A percentile compares a stretch with the other conserved stretches of the same genome.
phyloP scores from a whole-genome alignment of 305 asterid species.

The Fraxinus dipetala region DNA sequence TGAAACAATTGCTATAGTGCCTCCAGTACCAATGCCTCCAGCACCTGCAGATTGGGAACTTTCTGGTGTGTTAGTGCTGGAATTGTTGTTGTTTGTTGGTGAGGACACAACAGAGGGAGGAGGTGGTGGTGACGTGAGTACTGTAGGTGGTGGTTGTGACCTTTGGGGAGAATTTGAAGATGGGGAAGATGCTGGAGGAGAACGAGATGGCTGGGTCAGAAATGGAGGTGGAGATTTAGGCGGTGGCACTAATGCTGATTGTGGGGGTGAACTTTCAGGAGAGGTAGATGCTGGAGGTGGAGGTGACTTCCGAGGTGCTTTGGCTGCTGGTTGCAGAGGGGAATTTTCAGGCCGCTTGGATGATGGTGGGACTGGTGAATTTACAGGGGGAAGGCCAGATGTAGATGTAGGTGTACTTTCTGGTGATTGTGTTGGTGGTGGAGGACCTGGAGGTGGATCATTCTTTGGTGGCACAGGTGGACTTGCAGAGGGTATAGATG shows the following conservation, averaged over 20 bases:
- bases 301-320: conserved; percentile 30
- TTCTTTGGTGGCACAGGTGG: conserved; percentile 22
- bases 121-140: conserved; percentile 30
- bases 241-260: conserved; percentile 29
- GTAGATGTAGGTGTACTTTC: conserved; percentile 32
- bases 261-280: conserved; percentile 41
- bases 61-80: conserved; percentile 31
- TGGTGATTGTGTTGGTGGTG: conserved; percentile 32
- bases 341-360: conserved; percentile 30
- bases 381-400: background rate
- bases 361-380: conserved; percentile 20
- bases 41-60: conserved; percentile 31
- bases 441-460: conserved; percentile 32
- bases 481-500: conserved; percentile 10
- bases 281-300: conserved; percentile 29
- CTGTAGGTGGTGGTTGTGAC: conserved; percentile 25
- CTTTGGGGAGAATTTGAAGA: conserved; percentile 26
- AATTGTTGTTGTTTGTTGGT: conserved; percentile 29
- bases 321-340: conserved; percentile 29
- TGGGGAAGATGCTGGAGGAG: conserved; percentile 39
- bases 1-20: conserved; percentile 39
- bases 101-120: conserved; percentile 30
- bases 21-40: conserved; percentile 45
- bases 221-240: conserved; percentile 32
- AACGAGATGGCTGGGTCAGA: conserved; percentile 25